A percentile compares a stretch with the other conserved stretches of the same genome.
Evolutionary conservation across 176 grass and related monocot species (phyloP).

Genomic region (Rhipidocladum racemiflorum): DNA sequence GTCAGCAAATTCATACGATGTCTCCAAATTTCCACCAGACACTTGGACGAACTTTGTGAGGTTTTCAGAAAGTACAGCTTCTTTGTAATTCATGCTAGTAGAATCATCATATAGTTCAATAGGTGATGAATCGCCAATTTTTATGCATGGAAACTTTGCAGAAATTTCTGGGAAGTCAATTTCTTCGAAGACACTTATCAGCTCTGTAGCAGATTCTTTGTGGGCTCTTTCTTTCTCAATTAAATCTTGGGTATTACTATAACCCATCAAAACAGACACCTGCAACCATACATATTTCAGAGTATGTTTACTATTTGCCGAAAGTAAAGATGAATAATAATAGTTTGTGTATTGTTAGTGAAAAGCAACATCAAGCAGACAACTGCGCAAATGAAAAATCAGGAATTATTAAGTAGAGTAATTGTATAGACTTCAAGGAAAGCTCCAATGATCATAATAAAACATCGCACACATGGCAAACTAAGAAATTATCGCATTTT

Average conservation of each 20-base stretch:
- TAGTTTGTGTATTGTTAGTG: background rate
- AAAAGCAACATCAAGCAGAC: conserved; percentile 22
- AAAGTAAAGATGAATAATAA: conserved; percentile 26
- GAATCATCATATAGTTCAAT: conserved; percentile 71
- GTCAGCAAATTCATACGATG: conserved; percentile 33
- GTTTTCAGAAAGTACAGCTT: conserved; percentile 44
- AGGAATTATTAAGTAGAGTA: background rate
- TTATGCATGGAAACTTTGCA: conserved; percentile 75
- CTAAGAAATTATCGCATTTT: background rate
- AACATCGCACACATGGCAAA: background rate
- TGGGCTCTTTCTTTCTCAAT: conserved; percentile 55
- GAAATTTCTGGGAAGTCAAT: conserved; percentile 55
- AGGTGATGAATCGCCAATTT: conserved; percentile 67
- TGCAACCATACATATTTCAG: conserved; percentile 43
- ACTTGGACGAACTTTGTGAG: conserved; percentile 36
- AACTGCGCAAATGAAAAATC: background rate
- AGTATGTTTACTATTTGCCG: conserved; percentile 21
- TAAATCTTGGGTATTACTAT: conserved; percentile 55
- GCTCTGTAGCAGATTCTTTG: conserved; percentile 39
- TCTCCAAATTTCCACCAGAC: conserved; percentile 51
- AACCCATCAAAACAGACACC: conserved; percentile 68
- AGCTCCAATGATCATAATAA: background rate
- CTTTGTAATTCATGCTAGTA: conserved; percentile 36
- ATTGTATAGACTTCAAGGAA: background rate
- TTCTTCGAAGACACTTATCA: conserved; percentile 55